Evolutionary conservation across 345 rosid genomes (phyloP).

Genomic region (Euphorbia peplus): DNA sequence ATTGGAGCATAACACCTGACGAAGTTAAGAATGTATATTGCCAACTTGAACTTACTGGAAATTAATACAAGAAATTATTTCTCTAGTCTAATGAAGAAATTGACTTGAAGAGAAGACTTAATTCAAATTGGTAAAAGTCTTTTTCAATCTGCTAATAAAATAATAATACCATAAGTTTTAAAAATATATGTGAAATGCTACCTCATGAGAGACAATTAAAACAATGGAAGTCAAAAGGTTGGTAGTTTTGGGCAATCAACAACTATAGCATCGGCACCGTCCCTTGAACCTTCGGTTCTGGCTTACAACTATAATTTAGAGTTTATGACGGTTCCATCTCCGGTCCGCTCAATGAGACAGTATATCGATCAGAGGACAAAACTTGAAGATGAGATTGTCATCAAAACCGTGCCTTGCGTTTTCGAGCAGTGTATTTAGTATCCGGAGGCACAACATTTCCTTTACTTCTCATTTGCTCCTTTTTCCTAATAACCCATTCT

Average conservation of each 20-base stretch:
- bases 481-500: slow-evolving; percentile 81
- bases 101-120: not conserved
- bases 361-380: too few species aligned
- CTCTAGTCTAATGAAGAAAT: not conserved
- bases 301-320: too few species aligned
- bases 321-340: too few species aligned
- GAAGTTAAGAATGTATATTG: too few species aligned
- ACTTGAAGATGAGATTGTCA: not conserved
- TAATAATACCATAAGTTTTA: not conserved
- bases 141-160: not conserved
- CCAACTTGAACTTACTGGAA: too few species aligned
- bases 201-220: not conserved
- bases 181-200: not conserved
- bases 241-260: not conserved
- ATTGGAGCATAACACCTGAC: too few species aligned
- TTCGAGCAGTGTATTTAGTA: slow-evolving; percentile 74
- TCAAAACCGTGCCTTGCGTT: slow-evolving; percentile 77
- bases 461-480: slow-evolving; percentile 78
- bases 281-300: too few species aligned
- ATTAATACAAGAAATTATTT: too few species aligned
- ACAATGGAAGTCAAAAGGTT: not conserved
- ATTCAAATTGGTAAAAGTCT: not conserved
- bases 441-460: slow-evolving; percentile 74
- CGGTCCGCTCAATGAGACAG: too few species aligned
- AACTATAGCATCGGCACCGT: too few species aligned